Evolutionary conservation across 2,329 filamentous ascomycete species (phyloP), one percentile per base, ranked within the genome.

Genomic region (Geosmithia morbida): DNA sequence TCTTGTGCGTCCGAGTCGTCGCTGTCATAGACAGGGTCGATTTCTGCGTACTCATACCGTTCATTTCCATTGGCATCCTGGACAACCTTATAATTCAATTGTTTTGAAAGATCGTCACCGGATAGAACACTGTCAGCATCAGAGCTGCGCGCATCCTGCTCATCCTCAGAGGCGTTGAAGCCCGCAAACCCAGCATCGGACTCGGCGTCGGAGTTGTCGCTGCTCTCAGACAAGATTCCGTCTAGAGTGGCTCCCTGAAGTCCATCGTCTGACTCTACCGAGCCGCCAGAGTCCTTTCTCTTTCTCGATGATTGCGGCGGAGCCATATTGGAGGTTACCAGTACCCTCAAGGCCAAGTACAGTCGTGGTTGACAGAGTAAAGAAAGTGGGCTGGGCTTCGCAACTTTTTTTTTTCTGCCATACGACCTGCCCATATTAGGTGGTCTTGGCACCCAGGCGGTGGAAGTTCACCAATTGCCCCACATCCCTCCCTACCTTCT

Each of bases 1-100:
- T 79, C 83, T 51, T 84, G 79, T 3, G 81, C 83, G 61, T 96
- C 90, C 2, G 85, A 85, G 60, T 96, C 90, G 66, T 98, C 94
- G 2, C 89, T 95, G 60, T 97, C 92, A 66, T 98, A 96, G 47
- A 88, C 83, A 2, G 90, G 87, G 54, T 97, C 84, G 52, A 98
- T 88, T 60, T 97, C 92, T 52, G 85, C 79, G 66, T 97, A 98
- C 43, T 96, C 75, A 60, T 94, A 98, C 62, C 92, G 81, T 53
- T 82, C 78, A 57, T 87, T 85, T 50, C 92, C 92, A 66, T 96
- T 92, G 55, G 92, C 90, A 58, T 96, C 92, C 49, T 75, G 83
- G 42, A 83, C 73, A 41, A 82, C 62, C 47, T 67, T 70, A 53
- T 77, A 78, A 16, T 49, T 49, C 52, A 73, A 71, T 48, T 66